Percentiles rank a stretch among this genome's conserved stretches.
Conservation (phyloP, 352 stramenopile genomes). For the Phytophthora tentaculata region DNA sequence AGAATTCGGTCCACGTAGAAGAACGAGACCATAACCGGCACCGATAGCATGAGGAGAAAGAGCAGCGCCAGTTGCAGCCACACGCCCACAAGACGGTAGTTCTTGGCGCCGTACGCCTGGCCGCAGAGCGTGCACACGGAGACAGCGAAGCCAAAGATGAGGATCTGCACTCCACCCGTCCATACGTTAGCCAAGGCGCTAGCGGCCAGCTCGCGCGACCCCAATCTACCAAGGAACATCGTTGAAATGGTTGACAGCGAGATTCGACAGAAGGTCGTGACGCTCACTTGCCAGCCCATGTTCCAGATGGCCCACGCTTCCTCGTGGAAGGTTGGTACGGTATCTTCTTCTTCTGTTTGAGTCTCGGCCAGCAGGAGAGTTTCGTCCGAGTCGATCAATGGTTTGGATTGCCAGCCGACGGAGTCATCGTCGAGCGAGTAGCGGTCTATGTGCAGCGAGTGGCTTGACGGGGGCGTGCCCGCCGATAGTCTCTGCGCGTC, state of each 20-base stretch:
- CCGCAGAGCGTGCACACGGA: conserved; percentile 85
- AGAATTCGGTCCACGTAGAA: conserved; percentile 83
- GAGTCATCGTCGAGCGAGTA: conserved; percentile 25
- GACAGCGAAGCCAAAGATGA: conserved; percentile 81
- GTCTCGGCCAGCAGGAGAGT: conserved; percentile 12
- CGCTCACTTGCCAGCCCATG: conserved; percentile 86
- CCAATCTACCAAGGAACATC: conserved; percentile 79
- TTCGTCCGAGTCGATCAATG: conserved; percentile 10
- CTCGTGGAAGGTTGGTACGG: conserved; percentile 46
- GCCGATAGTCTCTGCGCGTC: conserved; percentile 6
- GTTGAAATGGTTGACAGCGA: conserved; percentile 81
- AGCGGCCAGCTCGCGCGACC: conserved; percentile 74
- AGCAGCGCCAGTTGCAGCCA: conserved; percentile 82
- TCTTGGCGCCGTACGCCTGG: conserved; percentile 81
- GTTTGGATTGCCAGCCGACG: conserved; percentile 28
- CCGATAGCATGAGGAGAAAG: conserved; percentile 68
- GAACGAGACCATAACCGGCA: conserved; percentile 83
- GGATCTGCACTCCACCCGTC: conserved; percentile 80
- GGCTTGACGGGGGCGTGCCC: conserved; percentile 10
- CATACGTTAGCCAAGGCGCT: conserved; percentile 79
- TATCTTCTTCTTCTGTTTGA: conserved; percentile 7
- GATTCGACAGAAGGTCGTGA: conserved; percentile 85
- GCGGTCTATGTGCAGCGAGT: conserved; percentile 27
- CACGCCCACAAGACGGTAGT: conserved; percentile 77
- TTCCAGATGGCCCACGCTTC: conserved; percentile 76